Conservation (phyloP, 495 filamentous ascomycete species). For the Parathielavia hyrcaniae region DNA sequence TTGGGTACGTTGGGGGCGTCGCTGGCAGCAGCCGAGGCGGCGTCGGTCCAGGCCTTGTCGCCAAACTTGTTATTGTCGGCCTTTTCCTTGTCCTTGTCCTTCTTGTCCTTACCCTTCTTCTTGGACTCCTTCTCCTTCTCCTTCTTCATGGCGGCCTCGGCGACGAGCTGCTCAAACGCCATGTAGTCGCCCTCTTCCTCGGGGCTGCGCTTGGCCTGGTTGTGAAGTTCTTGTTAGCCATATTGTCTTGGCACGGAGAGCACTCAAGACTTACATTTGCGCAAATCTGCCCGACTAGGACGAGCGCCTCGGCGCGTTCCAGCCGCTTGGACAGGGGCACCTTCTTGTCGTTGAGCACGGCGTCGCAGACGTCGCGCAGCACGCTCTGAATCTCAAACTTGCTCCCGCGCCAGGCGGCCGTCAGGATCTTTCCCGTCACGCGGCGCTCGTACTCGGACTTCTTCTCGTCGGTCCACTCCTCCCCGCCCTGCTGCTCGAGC, state of each 20-base stretch:
- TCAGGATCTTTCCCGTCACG: slow-evolving; percentile 98
- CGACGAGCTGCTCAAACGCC: slow-evolving; percentile 97
- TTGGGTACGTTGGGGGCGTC: slow-evolving; percentile 45
- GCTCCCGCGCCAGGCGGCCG: slow-evolving; percentile 92
- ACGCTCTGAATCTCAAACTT: slow-evolving; percentile 98
- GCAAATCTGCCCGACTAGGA: slow-evolving; percentile 83
- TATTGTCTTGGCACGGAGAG: background rate
- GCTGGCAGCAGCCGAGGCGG: slow-evolving; percentile 32
- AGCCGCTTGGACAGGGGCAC: slow-evolving; percentile 77
- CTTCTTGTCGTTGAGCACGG: slow-evolving; percentile 66
- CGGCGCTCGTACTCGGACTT: slow-evolving; percentile 91
- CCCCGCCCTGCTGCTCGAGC: slow-evolving; percentile 87
- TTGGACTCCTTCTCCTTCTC: slow-evolving; percentile 76
- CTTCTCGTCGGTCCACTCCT: slow-evolving; percentile 98
- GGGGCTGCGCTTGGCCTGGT: slow-evolving; percentile 77
- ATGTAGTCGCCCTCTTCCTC: slow-evolving; percentile 99
- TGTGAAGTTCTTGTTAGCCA: background rate
- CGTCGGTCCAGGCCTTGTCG: slow-evolving; percentile 22
- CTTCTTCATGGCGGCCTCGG: slow-evolving; percentile 92
- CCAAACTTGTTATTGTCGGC: slow-evolving; percentile 50
- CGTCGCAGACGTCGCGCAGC: slow-evolving; percentile 75
- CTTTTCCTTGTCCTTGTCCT: slow-evolving; percentile 55
- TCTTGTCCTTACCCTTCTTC: slow-evolving; percentile 64
- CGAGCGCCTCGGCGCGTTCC: slow-evolving; percentile 82
- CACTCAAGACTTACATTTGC: slow-evolving; percentile 57